Base-by-base conservation (phyloP, 805 yeast genomes). In the Geotrichum ghanense region DNA sequence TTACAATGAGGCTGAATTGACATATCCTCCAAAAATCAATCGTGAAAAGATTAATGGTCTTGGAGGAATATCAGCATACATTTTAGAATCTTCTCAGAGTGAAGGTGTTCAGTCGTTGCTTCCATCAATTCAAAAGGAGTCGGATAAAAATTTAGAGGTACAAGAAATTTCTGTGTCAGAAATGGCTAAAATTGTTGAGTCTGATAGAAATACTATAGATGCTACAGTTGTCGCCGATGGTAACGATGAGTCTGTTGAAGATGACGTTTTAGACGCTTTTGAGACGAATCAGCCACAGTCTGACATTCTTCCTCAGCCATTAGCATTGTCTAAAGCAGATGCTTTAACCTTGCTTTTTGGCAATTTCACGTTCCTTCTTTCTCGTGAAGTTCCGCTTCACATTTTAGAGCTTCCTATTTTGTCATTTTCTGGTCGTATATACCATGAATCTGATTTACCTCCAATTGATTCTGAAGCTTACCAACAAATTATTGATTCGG, bases 311-410 rank as follows among this genome's bases (percentile, higher is more conserved):
- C 68, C 69, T 43, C 97, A 89, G 68, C 97, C 88, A 5, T 24
- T 48, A 3, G 41, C 42, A 20, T 22, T 37, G 19, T 22, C 50
- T 9, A 50, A 56, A n/a, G 50, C 50, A 19, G 41, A 39, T 9
- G 76, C 82, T 43, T 74, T 81, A 42, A 68, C 75, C n/a, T 73
- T 86, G 10, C 68, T 92, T 44, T 85, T 90, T 59, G 71, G 81
- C 41, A 75, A 76, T 47, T 83, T 88, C 62, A 76, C 82, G 3
- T 90, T 92, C 65, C 92, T 68, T 61, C 76, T 92, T 48, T 95
- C 97, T 46, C 83, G 98, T 66, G 98, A 92, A 70, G 97, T 92
- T 37, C 86, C 97, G 22, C 70, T 89, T 51, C 97, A 92, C 56
- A 77, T 88, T 54, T 70, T 90, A 53, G 97, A 92, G 68, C 85